Percentiles rank a stretch among this genome's conserved stretches.
Conservation (phyloP, 768 basidiomycete genomes). For the Fibroporia radiculosa region DNA sequence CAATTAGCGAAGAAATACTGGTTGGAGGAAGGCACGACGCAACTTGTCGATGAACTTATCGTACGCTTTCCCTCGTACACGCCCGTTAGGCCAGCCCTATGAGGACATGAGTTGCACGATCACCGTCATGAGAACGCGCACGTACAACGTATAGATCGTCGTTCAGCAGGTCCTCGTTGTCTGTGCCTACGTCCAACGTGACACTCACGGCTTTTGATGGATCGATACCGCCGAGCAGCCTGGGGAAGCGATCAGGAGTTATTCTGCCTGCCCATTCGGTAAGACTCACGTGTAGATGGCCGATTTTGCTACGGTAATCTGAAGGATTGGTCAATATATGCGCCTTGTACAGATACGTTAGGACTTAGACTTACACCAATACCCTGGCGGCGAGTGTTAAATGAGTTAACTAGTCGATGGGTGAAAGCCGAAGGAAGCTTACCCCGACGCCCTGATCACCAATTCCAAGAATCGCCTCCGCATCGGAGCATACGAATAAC, state of each 20-base stretch:
- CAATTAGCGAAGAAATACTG: neutral
- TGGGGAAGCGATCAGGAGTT: slow-evolving; percentile 15
- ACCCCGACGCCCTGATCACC: slow-evolving; percentile 71
- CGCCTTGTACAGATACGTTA: too few species aligned
- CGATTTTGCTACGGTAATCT: slow-evolving; percentile 76
- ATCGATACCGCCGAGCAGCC: slow-evolving; percentile 59
- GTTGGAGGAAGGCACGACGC: slow-evolving; percentile 9
- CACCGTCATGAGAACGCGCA: slow-evolving; percentile 4
- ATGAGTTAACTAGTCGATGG: neutral
- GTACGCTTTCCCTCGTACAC: slow-evolving; percentile 67
- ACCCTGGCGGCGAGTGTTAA: slow-evolving; percentile 23
- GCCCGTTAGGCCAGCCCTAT: slow-evolving; percentile 67
- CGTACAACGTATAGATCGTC: slow-evolving; percentile 63
- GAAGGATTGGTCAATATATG: too few species aligned
- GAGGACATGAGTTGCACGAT: neutral
- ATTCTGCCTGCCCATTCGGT: neutral
- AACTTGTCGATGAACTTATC: slow-evolving; percentile 73
- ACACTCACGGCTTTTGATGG: slow-evolving; percentile 52
- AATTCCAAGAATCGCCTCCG: slow-evolving; percentile 79
- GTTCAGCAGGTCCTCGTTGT: slow-evolving; percentile 55
- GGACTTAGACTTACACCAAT: slow-evolving; percentile 31
- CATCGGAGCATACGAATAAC: slow-evolving; percentile 77
- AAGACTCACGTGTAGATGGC: slow-evolving; percentile 59
- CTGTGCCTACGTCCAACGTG: slow-evolving; percentile 69
- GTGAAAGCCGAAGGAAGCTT: too few species aligned